Conservation (phyloP, 441 rosid genomes). For the Brassica hybrid region DNA sequence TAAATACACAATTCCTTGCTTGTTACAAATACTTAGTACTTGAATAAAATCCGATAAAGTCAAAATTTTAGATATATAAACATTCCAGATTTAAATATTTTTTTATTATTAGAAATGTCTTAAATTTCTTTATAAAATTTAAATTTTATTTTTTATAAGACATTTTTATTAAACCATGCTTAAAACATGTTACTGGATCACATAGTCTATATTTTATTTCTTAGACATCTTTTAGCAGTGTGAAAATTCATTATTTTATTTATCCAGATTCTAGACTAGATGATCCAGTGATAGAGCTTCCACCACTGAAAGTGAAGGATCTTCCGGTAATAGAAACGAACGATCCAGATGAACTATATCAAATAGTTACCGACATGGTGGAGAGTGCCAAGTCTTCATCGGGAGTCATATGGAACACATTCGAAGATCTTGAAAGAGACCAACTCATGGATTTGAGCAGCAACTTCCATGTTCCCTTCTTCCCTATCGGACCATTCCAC, state of each 20-base stretch:
- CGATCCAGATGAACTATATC: slow-evolving; percentile 10
- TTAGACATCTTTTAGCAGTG: background rate
- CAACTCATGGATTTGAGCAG: slow-evolving; percentile 22
- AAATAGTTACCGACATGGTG: slow-evolving; percentile 12
- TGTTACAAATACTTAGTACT: background rate
- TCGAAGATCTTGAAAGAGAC: slow-evolving; percentile 48
- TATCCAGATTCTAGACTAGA: slow-evolving; percentile 14
- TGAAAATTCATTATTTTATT: background rate
- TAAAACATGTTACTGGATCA: background rate
- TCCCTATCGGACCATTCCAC: slow-evolving; percentile 54
- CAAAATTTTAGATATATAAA: background rate
- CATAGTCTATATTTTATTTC: background rate
- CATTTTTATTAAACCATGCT: background rate
- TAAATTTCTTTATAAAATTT: no score
- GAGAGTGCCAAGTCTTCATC: slow-evolving; percentile 42
- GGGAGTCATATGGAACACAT: slow-evolving; percentile 51
- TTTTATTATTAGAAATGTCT: background rate
- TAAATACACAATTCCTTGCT: no score
- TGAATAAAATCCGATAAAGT: background rate
- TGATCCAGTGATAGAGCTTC: slow-evolving; percentile 37
- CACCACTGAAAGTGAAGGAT: slow-evolving; percentile 48
- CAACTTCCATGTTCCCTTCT: slow-evolving; percentile 38
- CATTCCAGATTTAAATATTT: background rate
- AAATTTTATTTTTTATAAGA: background rate
- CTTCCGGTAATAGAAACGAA: slow-evolving; percentile 20